phyloP scores from a whole-genome alignment of 352 stramenopile species.

The Pythium oligandrum region DNA sequence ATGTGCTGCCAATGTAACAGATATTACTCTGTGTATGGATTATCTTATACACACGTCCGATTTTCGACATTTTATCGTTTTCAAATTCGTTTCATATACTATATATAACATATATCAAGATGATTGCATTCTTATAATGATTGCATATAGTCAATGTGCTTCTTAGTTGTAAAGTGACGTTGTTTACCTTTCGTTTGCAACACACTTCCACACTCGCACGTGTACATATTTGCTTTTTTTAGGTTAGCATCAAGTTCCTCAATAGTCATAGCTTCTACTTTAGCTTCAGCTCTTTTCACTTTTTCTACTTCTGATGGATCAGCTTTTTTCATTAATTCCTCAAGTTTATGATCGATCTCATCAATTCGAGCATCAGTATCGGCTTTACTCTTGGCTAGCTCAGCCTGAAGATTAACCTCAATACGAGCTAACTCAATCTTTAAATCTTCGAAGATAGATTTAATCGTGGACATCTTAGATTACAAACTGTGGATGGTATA shows the following conservation, averaged over 20 bases:
- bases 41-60: too few species aligned
- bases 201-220: slow-evolving; percentile 3
- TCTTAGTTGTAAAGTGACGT: slow-evolving; percentile 1
- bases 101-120: slow-evolving; percentile 5
- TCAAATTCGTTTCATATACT: too few species aligned
- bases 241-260: not conserved
- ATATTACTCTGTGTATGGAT: too few species aligned
- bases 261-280: not conserved
- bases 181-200: not conserved
- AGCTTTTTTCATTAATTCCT: slow-evolving; percentile 2
- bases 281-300: not conserved
- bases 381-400: not conserved
- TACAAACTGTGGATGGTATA: too few species aligned
- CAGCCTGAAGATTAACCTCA: too few species aligned
- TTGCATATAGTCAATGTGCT: slow-evolving; percentile 5
- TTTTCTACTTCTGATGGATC: not conserved
- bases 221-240: slow-evolving; percentile 5
- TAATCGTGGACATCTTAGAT: too few species aligned
- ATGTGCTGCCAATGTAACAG: too few species aligned
- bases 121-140: slow-evolving; percentile 6
- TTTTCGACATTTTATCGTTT: too few species aligned
- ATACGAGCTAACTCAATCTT: too few species aligned
- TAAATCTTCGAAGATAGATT: too few species aligned
- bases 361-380: not conserved
- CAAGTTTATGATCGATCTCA: slow-evolving; percentile 1